Conservation (phyloP, 257 asterid genomes). For the Thymus quinquecostatus region DNA sequence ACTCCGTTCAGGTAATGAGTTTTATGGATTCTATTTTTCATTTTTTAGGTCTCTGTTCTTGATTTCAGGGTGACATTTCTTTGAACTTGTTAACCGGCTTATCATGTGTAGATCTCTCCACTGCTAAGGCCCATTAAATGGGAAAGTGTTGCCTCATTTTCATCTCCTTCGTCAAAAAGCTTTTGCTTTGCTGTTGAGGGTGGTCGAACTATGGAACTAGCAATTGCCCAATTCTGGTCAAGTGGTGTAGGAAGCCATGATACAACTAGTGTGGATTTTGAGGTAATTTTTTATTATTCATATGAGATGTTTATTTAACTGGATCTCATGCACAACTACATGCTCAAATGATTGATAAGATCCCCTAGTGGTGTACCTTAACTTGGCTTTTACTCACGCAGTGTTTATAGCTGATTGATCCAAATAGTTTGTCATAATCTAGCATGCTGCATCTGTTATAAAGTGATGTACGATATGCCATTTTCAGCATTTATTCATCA, state of each 20-base stretch:
- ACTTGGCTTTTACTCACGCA: slow-evolving; percentile 19
- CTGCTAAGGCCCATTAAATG: slow-evolving; percentile 90
- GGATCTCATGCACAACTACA: not conserved
- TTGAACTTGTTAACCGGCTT: slow-evolving; percentile 41
- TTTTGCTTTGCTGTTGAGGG: slow-evolving; percentile 85
- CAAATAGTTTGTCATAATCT: slow-evolving; percentile 8
- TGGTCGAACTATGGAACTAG: slow-evolving; percentile 89
- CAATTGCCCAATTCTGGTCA: slow-evolving; percentile 97
- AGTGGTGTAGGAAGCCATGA: slow-evolving; percentile 93
- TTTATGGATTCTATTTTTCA: slow-evolving; percentile 23
- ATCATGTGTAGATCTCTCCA: slow-evolving; percentile 68
- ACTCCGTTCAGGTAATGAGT: slow-evolving; percentile 81
- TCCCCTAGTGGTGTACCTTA: slow-evolving; percentile 12
- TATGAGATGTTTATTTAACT: slow-evolving; percentile 10
- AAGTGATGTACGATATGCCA: not conserved
- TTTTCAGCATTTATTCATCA: slow-evolving; percentile 1
- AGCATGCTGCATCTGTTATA: slow-evolving; percentile 7
- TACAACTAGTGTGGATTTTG: slow-evolving; percentile 72
- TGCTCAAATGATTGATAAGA: slow-evolving; percentile 15
- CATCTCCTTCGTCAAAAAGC: slow-evolving; percentile 94
- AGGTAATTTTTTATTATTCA: slow-evolving; percentile 54
- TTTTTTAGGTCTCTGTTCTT: slow-evolving; percentile 24
- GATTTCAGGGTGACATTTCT: slow-evolving; percentile 18
- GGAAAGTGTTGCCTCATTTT: slow-evolving; percentile 80
- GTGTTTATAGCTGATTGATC: not conserved